Evolutionary conservation across 371 early-diverging fungal species (phyloP).

Genomic region (Haplosporangium sp.): DNA sequence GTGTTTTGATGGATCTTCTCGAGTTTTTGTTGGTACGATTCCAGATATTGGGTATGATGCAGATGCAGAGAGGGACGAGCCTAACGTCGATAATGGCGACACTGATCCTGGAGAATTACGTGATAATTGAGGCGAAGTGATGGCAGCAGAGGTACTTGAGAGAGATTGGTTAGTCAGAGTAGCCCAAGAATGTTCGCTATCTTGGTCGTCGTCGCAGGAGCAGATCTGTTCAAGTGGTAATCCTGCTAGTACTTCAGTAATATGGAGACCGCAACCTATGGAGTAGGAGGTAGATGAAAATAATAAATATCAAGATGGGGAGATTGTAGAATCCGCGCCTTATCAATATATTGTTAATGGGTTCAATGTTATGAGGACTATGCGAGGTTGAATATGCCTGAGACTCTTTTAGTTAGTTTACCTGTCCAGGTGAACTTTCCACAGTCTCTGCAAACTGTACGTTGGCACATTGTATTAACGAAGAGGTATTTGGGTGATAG

Average conservation of each 20-base stretch:
- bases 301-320: too few relatives aligned
- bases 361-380: not conserved
- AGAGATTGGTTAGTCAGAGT: not conserved
- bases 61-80: too few relatives aligned
- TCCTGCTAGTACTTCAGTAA: constrained; percentile 26
- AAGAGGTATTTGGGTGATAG: not conserved
- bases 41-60: not conserved
- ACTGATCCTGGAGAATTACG: not conserved
- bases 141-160: not conserved
- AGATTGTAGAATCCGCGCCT: too few relatives aligned
- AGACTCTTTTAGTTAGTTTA: not conserved
- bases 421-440: constrained; percentile 27
- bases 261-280: constrained; percentile 37
- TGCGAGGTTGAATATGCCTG: not conserved
- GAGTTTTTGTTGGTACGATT: not conserved
- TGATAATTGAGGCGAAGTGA: not conserved
- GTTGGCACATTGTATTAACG: constrained; percentile 9
- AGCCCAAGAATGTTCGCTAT: constrained; percentile 37
- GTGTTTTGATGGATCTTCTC: constrained; percentile 14
- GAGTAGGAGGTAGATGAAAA: too few relatives aligned
- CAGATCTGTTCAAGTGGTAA: constrained; percentile 30
- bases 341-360: too few relatives aligned
- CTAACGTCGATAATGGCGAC: too few relatives aligned
- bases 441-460: constrained; percentile 17
- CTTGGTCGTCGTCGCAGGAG: constrained; percentile 33